Base-by-base conservation (phyloP, 371 early-diverging fungal genomes). In the Mortierella sp. region DNA sequence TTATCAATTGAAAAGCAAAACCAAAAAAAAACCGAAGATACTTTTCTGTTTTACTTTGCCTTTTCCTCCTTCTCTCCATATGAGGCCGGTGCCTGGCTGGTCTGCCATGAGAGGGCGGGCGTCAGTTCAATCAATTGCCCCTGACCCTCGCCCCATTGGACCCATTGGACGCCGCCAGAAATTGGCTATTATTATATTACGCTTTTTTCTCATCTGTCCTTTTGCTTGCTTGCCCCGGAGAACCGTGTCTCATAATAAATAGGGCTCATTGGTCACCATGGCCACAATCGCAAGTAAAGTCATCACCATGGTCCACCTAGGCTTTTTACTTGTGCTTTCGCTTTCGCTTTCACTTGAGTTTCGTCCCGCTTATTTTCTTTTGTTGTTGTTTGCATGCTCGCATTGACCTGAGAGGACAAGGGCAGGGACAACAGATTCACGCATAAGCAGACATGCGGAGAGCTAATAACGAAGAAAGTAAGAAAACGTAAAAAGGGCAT, bases 391-490 rank as follows among this genome's bases (percentile, higher is more conserved):
- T 40, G 43, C 43, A 6, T 64, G 64, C 64, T 64, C 64, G 64
- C 64, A 64, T 64, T 64, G 64, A 64, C 64, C 64, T 64, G 64
- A 26, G 48, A 46, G 48, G 48, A 26, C 53, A 21, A 37, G 19
- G 64, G 2, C 13, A 64, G 21, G 1, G 21, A 34, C 8, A 31
- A 31, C 6, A 31, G 64, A 31, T 34, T 19, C 19, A 31, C 64
- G 64, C 64, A 64, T 64, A 64, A 64, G 37, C 64, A 64, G 21
- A 34, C 37, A 40, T 64, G 21, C 64, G 37, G 40, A 64, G 24
- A 64, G 64, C 40, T 37, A 64, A 59, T 31, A 61, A 21, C 16
- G 37, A 34, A 31, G 28, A 59, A 64, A 64, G 28, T 28, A 31
- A 59, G n/a, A n/a, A n/a, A n/a, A n/a, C 2, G 43, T 40, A 40